phyloP scores from a whole-genome alignment of 495 filamentous ascomycete species.

The Penicillium longicatenatum region DNA sequence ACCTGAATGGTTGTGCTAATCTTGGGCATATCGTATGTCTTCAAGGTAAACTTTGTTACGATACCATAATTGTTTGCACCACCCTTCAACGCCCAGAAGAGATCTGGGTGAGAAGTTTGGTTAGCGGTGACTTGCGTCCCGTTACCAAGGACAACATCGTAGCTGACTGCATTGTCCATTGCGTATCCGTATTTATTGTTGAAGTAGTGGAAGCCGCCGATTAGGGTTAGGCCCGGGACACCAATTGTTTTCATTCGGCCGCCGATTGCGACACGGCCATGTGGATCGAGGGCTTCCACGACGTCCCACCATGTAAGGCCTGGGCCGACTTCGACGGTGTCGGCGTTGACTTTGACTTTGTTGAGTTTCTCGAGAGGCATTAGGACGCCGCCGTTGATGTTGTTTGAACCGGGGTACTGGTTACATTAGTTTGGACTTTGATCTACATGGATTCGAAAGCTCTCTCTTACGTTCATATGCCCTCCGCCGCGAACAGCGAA shows the following conservation, averaged over 20 bases:
- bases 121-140: conserved; percentile 32
- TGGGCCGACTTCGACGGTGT: conserved; percentile 35
- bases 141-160: conserved; percentile 34
- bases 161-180: conserved; percentile 39
- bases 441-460: no score
- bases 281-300: conserved; percentile 34
- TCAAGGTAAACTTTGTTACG: conserved; percentile 50
- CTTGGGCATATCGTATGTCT: conserved; percentile 45
- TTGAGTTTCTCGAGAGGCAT: conserved; percentile 22
- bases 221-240: conserved; percentile 37
- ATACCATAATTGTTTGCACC: conserved; percentile 45
- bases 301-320: conserved; percentile 46
- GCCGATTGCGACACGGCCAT: conserved; percentile 36
- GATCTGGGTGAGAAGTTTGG: conserved; percentile 26
- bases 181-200: conserved; percentile 44
- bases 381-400: conserved; percentile 32
- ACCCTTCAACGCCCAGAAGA: conserved; percentile 44
- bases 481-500: conserved; percentile 44
- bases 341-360: conserved; percentile 16
- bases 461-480: conserved; percentile 30
- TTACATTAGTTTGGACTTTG: no score
- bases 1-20: conserved; percentile 35
- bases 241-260: conserved; percentile 41
- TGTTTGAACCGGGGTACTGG: conserved; percentile 33
- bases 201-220: conserved; percentile 44